Conservation (phyloP, 2,329 filamentous ascomycete genomes). For the Botrytis galanthina region DNA sequence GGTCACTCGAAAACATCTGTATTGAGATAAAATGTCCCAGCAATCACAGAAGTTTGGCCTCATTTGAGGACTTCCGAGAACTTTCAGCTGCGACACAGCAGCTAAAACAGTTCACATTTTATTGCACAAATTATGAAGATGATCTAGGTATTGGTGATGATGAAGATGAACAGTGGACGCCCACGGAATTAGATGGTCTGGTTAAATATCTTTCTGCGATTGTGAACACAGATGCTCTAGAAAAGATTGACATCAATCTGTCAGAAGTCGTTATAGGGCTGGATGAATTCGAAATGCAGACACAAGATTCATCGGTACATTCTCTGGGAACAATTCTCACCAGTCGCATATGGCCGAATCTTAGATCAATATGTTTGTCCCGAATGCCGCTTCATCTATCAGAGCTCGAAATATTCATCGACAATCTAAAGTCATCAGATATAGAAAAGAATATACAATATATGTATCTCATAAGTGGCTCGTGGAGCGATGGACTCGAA, state of each 20-base stretch:
- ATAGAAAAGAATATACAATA: neutral
- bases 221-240: neutral
- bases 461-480: neutral
- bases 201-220: neutral
- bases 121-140: neutral
- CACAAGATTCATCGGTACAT: neutral
- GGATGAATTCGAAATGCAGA: neutral
- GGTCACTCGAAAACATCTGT: neutral
- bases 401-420: neutral
- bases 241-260: neutral
- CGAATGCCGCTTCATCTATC: neutral
- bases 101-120: neutral
- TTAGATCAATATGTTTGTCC: neutral
- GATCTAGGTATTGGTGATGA: neutral
- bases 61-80: neutral
- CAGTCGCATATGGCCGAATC: neutral
- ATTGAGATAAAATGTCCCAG: neutral
- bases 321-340: neutral
- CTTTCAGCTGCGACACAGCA: neutral
- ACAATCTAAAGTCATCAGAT: neutral
- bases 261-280: neutral
- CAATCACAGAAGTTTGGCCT: neutral
- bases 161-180: neutral
- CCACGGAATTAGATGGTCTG: neutral
- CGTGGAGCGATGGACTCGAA: neutral